Evolutionary conservation across 2,329 filamentous ascomycete species (phyloP), one percentile per base, ranked within the genome.

Genomic region (Arthrobotrys sinensis): DNA sequence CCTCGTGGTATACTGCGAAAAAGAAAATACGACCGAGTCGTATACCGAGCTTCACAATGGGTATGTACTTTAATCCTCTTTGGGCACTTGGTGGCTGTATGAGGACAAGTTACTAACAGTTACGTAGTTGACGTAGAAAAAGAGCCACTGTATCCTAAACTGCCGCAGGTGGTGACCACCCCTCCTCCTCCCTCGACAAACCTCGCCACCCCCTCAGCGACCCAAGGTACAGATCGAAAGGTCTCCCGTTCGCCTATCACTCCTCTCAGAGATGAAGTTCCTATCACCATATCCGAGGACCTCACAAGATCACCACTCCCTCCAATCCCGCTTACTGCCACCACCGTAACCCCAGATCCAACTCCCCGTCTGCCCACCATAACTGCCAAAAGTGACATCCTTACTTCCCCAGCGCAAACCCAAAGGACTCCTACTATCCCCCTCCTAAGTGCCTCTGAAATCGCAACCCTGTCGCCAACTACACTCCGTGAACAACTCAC

Each of bases 401-500:
- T 77, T 24, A 43, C 67, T 28, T 72, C 75, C n/a, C 67, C 75
- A 32, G 36, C 38, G 10, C 73, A 71, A 45, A 57, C 60, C 3
- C 28, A 50, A 38, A 66, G 36, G 5, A 46, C 73, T 16, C 32
- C 57, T 7, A 24, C 60, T 1, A 46, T 71, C 5, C 63, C 62
- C 0, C 75, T 81, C 14, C 76, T 82, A 24, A 76, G 77, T 34
- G 46, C 81, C n/a, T 67, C 73, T 53, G 50, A 80, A 57, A 82
- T 78, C 57, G 73, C 82, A 68, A 78, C 83, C 21, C 80, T 82
- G 69, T 82, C 83, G 3, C 71, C 81, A 19, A 80, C 81, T 40
- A 80, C 82, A 11, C 65, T 80, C 0, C 80, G 82, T 19, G 82
- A 82, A n/a, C 83, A 82, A 52, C 80, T 82, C n/a, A 76, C 75